phyloP scores from a whole-genome alignment of 2,329 filamentous ascomycete genomes.

The Aspergillus hiratsukae region DNA sequence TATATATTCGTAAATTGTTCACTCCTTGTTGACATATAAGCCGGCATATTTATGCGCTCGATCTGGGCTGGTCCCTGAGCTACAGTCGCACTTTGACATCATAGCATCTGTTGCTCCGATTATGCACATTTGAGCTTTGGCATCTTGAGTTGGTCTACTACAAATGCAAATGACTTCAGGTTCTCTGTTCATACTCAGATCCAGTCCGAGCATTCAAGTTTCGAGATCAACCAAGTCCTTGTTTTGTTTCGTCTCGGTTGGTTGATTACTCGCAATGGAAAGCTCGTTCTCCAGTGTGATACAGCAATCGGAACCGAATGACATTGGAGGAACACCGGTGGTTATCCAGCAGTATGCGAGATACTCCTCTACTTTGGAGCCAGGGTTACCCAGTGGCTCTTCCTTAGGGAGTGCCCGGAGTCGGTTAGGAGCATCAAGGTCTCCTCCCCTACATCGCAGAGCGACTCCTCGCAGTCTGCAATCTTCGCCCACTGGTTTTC shows the following conservation, averaged over 20 bases:
- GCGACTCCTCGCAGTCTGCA: conserved; percentile 36
- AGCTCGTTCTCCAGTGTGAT: conserved; percentile 26
- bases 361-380: conserved; percentile 32
- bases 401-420: conserved; percentile 33
- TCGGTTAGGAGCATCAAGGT: conserved; percentile 28
- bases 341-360: conserved; percentile 38
- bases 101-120: not conserved
- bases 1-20: not conserved
- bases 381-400: conserved; percentile 34
- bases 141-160: not conserved
- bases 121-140: not conserved
- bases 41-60: not conserved
- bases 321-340: conserved; percentile 23
- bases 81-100: not conserved
- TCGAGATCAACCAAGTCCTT: not conserved
- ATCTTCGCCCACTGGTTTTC: conserved; percentile 33
- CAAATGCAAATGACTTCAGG: not conserved
- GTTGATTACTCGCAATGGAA: conserved; percentile 24
- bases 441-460: conserved; percentile 35
- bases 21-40: not conserved
- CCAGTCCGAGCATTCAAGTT: not conserved
- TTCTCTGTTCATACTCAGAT: not conserved
- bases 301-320: conserved; percentile 23
- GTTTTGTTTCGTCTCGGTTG: not conserved
- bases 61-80: not conserved